Evolutionary conservation across 192 early-diverging fungal genomes (phyloP).

Genomic region (Phycomyces blakesleeanus): DNA sequence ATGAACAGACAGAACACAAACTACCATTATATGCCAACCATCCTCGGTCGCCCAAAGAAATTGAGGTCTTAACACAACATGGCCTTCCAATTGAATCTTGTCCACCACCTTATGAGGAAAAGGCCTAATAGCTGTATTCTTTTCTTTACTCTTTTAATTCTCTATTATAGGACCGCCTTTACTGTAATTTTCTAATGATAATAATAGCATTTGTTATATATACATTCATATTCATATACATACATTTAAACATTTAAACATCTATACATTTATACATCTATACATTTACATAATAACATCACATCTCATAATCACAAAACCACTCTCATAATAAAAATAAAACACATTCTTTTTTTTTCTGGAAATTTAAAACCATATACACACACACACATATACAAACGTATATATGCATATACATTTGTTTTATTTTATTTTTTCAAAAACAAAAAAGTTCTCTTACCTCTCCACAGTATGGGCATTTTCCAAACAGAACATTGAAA

Average conservation of each 20-base stretch:
- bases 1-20: background rate
- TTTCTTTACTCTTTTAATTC: background rate
- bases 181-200: conserved; percentile 13
- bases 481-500: conserved; percentile 27
- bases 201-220: background rate
- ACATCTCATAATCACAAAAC: background rate
- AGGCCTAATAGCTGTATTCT: background rate
- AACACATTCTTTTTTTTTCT: conserved; percentile 1
- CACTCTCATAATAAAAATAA: background rate
- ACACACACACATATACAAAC: no score
- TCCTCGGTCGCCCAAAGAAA: background rate
- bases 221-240: background rate
- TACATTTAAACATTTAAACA: background rate
- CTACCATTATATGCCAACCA: background rate
- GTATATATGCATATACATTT: no score
- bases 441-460: background rate
- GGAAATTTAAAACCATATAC: no score
- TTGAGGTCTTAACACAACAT: background rate
- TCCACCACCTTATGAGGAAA: background rate
- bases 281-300: background rate
- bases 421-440: no score
- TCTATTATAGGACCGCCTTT: conserved; percentile 5
- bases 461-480: conserved; percentile 26
- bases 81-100: background rate
- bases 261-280: background rate